Base-by-base conservation (phyloP, 805 yeast genomes). In the Yamadazyma tumulicola region DNA sequence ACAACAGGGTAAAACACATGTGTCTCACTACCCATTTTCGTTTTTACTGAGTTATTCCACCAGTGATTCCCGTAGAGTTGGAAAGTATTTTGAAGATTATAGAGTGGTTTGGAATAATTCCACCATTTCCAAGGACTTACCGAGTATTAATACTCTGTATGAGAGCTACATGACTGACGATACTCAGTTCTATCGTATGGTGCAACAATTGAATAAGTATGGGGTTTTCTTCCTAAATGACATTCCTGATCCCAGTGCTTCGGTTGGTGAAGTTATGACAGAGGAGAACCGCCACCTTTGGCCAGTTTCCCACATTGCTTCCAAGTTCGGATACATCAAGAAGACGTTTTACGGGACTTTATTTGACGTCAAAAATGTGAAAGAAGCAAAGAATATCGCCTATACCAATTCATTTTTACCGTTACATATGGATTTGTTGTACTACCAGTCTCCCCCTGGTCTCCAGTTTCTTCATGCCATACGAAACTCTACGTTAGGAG, bases 371-470 rank as follows among this genome's bases (percentile, higher is more conserved):
- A 69, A 67, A 33, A 63, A 67, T 35, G 64, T 61, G 22, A 50
- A 53, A 20, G 50, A 54, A 19, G 82, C 88, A 9, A 74, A 70
- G 36, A 81, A 84, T 45, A 79, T 84, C 32, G 89, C 89, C 4
- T 75, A 81, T 49, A 79, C 93, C 4, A 66, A 71, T 32, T 68
- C 67, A 6, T 74, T 74, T 45, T 65, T 85, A 26, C 88, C 88
- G 2, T 63, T 84, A 32, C 94, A 84, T 48, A 84, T 81, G 82
- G 93, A 85, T 49, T 64, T 84, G 17, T 66, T 79, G 29, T 84
- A 83, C 58, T 78, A 82, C 50, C 89, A 84, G 52, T 77, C 87
- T 8, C 89, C 89, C 3, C 94, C 94, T 1, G 91, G 91, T 0
- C 59, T 84, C 28, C 89, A 84, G 54, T 53, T 81, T 25, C 64